These are phyloP conservation scores for Glebionis coronaria DNA, from an alignment of 129 eudicot species.

Conservation along the genomic window DNA sequence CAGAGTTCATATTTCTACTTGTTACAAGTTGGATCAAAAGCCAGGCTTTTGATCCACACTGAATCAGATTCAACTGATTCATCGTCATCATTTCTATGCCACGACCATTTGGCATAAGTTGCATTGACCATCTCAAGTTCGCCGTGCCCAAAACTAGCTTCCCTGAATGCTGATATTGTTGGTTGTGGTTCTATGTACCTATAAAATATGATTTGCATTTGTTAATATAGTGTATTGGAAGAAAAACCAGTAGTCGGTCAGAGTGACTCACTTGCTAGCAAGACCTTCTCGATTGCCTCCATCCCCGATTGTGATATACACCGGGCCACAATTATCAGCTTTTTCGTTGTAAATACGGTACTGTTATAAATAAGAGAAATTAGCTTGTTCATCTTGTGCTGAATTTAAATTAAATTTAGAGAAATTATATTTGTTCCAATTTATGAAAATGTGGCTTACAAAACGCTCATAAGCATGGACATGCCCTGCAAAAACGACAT, in stretches of 20 bases:
- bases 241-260: background rate
- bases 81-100: constrained; percentile 72
- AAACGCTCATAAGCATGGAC: constrained; percentile 83
- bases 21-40: constrained; percentile 38
- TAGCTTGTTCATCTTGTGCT: background rate
- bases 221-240: background rate
- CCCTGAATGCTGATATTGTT: constrained; percentile 46
- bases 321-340: constrained; percentile 51
- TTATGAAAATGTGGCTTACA: constrained; percentile 33
- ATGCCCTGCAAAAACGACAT: constrained; percentile 71
- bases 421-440: background rate
- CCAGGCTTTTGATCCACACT: constrained; percentile 40
- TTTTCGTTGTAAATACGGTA: constrained; percentile 46
- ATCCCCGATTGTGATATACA: constrained; percentile 65
- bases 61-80: constrained; percentile 43
- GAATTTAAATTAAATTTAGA: background rate
- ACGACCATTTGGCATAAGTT: constrained; percentile 58
- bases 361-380: constrained; percentile 19
- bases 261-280: constrained; percentile 40
- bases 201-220: background rate
- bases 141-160: constrained; percentile 85
- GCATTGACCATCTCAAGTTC: constrained; percentile 40
- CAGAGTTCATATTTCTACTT: background rate
- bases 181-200: constrained; percentile 60
- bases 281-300: constrained; percentile 78